Evolutionary conservation across 192 early-diverging fungal species (phyloP).

Genomic region (Gorgonomyces haynaldii): DNA sequence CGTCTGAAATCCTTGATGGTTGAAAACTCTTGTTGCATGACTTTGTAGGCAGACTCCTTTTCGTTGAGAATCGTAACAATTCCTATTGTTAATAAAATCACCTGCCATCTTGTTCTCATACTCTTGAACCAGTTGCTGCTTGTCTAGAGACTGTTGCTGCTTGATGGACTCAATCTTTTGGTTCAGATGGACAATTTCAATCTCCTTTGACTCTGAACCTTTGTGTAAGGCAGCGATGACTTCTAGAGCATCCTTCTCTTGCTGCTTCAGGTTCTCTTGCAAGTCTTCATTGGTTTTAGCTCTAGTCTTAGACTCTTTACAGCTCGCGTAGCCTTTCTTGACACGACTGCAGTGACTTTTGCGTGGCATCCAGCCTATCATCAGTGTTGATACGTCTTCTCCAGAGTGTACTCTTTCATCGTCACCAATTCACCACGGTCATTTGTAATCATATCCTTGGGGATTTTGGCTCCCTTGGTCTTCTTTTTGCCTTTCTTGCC

Average conservation of each 20-base stretch:
- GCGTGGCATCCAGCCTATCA: conserved; percentile 36
- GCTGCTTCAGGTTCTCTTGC: conserved; percentile 37
- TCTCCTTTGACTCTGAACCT: conserved; percentile 41
- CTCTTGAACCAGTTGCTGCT: conserved; percentile 26
- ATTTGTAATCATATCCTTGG: conserved; percentile 34
- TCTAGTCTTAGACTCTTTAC: conserved; percentile 15
- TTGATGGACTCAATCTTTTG: conserved; percentile 28
- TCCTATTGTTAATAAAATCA: conserved; percentile 20
- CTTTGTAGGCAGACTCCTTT: conserved; percentile 44
- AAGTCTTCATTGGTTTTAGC: conserved; percentile 37
- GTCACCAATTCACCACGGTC: conserved; percentile 35
- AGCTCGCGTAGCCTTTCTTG: conserved; percentile 32
- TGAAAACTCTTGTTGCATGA: conserved; percentile 53
- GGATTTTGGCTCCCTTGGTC: conserved; percentile 11
- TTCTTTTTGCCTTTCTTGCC: conserved; percentile 16
- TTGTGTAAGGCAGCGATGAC: conserved; percentile 48
- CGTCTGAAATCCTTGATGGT: conserved; percentile 52
- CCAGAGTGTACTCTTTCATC: conserved; percentile 30
- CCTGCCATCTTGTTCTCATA: conserved; percentile 37
- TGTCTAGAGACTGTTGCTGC: conserved; percentile 14
- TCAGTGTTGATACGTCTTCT: conserved; percentile 32
- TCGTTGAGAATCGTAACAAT: conserved; percentile 34
- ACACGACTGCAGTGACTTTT: conserved; percentile 24
- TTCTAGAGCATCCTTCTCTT: conserved; percentile 52
- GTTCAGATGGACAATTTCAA: conserved; percentile 25